A percentile compares a stretch with the other conserved stretches of the same genome.
Evolutionary conservation across 73 alveolate genomes (phyloP).

Genomic region (Paramecium bursaria): DNA sequence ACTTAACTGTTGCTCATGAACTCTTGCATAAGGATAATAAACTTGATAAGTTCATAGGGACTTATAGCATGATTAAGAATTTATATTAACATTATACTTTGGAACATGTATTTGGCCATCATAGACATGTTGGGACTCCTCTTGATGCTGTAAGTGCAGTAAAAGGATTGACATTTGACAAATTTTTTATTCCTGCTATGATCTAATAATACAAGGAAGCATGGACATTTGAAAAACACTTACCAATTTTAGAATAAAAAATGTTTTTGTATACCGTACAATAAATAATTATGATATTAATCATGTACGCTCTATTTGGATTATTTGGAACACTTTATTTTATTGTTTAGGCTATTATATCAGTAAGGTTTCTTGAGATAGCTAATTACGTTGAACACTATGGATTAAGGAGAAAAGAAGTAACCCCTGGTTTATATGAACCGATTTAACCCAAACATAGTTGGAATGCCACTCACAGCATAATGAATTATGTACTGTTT

Average conservation of each 20-base stretch:
- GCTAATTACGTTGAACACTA: slow-evolving; percentile 83
- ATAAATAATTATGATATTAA: slow-evolving; percentile 63
- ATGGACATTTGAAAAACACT: slow-evolving; percentile 67
- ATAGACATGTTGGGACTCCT: slow-evolving; percentile 85
- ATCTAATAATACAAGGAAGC: slow-evolving; percentile 55
- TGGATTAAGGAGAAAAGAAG: slow-evolving; percentile 78
- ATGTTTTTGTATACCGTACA: slow-evolving; percentile 22
- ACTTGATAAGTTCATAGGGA: slow-evolving; percentile 81
- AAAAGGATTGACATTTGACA: slow-evolving; percentile 68
- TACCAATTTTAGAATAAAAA: slow-evolving; percentile 49
- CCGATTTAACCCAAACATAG: slow-evolving; percentile 73
- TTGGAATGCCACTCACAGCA: slow-evolving; percentile 83
- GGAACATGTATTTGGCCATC: slow-evolving; percentile 84
- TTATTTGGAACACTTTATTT: slow-evolving; percentile 56
- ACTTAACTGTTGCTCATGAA: slow-evolving; percentile 80
- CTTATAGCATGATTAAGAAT: slow-evolving; percentile 71
- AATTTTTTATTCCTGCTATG: slow-evolving; percentile 54
- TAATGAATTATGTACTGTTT: slow-evolving; percentile 72
- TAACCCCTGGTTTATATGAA: slow-evolving; percentile 74
- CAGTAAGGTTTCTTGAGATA: slow-evolving; percentile 71
- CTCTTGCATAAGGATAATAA: slow-evolving; percentile 77
- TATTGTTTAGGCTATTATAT: slow-evolving; percentile 54
- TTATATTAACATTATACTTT: slow-evolving; percentile 80
- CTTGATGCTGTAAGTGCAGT: slow-evolving; percentile 80
- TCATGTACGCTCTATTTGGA: slow-evolving; percentile 69